These are phyloP conservation scores for Hylodesmum podocarpum DNA, from an alignment of 306 rosid species.

Conservation along the genomic window DNA sequence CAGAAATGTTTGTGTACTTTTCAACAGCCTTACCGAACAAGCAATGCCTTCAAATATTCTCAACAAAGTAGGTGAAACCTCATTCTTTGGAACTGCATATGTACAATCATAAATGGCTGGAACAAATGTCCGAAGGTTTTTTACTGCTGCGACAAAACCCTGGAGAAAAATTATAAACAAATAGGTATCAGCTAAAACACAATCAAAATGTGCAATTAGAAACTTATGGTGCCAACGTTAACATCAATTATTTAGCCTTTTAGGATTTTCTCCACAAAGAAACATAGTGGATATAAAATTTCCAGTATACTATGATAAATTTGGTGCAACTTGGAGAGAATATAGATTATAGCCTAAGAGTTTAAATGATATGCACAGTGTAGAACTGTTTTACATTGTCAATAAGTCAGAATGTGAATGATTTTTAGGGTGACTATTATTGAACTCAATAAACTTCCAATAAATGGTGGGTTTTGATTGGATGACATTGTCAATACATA, in stretches of 20 bases:
- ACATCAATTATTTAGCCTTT: background rate
- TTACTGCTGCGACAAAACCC: conserved; percentile 85
- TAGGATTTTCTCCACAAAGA: background rate
- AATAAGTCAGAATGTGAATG: no score
- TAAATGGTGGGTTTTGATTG: no score
- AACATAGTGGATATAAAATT: background rate
- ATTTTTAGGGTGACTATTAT: no score
- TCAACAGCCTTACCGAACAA: conserved; percentile 57
- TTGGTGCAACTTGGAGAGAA: background rate
- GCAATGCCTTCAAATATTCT: conserved; percentile 65
- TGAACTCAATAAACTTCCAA: no score
- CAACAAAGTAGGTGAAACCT: conserved; percentile 68
- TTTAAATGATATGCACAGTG: no score
- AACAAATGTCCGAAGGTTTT: conserved; percentile 51
- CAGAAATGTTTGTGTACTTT: background rate
- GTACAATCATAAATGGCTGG: conserved; percentile 90
- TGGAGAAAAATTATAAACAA: conserved; percentile 18
- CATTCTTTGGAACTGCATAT: conserved; percentile 53
- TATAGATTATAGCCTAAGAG: background rate
- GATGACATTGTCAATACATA: no score
- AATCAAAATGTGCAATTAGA: background rate
- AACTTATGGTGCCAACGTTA: background rate
- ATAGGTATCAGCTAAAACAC: background rate
- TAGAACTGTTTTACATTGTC: no score
- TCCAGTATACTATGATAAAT: background rate